These are phyloP conservation scores for Pythium insidiosum DNA, from an alignment of 352 stramenopile species.

Conservation along the genomic window DNA sequence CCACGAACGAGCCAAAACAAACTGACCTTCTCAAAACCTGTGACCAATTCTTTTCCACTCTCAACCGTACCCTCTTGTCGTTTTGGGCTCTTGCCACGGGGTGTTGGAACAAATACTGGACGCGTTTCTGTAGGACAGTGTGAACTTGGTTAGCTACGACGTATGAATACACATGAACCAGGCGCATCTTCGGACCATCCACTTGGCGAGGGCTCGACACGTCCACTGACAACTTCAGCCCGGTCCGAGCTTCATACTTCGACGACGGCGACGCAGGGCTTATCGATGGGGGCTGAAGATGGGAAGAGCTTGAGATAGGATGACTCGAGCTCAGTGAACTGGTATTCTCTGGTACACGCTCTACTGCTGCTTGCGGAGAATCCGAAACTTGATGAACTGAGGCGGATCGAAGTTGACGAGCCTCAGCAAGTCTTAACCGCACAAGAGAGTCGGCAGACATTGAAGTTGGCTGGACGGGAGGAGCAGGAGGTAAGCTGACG, in stretches of 20 bases:
- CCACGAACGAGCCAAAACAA: not conserved
- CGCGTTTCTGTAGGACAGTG: conserved; percentile 26
- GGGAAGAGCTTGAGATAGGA: no score
- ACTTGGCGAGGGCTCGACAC: conserved; percentile 25
- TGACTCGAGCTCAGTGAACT: not conserved
- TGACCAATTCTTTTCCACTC: no score
- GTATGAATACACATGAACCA: no score
- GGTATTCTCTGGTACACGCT: no score
- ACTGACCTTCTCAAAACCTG: conserved; percentile 57
- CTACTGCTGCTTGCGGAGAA: not conserved
- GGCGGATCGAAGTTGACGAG: no score
- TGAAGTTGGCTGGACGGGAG: no score
- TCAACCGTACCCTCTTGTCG: no score
- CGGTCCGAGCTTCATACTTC: conserved; percentile 44
- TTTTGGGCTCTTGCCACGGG: conserved; percentile 27
- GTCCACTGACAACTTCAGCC: conserved; percentile 42
- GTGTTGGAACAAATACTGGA: conserved; percentile 43
- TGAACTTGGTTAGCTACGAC: no score
- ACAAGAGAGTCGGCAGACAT: conserved; percentile 35
- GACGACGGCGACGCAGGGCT: conserved; percentile 13
- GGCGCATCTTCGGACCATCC: conserved; percentile 52
- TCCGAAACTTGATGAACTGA: not conserved
- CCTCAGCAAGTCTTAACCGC: conserved; percentile 33
- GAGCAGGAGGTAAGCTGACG: no score
- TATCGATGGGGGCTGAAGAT: no score